Evolutionary conservation across 2,329 filamentous ascomycete genomes (phyloP), one percentile per base, ranked within the genome.

Genomic region (Sclerotiophoma versabilis): DNA sequence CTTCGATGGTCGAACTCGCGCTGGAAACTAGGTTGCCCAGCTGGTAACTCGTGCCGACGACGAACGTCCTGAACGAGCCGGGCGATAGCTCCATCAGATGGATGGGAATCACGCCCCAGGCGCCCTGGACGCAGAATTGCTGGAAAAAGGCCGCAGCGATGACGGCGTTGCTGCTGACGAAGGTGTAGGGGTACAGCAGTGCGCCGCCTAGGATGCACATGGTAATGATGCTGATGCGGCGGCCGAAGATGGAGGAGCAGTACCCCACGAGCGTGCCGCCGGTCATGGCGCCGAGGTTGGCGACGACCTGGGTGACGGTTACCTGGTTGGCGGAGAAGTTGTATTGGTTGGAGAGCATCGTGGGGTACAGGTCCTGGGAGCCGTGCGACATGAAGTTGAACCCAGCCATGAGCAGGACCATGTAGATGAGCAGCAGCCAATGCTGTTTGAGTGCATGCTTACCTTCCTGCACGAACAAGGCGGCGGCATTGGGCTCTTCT

Each of bases 371-470:
- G 72, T 88, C 85, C 65, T 89, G 86, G 19, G 85, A 89, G 48
- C 90, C 90, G 70, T 93, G 90, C 15, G 87, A 90, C 89, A 95
- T 92, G 71, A 95, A 96, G 77, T 96, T 96, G 80, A 96, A 95
- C 4, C 91, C 91, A 1, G 91, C 88, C 91, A 96, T 96, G 32
- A 96, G 80, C 17, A 96, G 79, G 6, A 96, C 90, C 52, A 96
- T 80, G 76, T 96, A 96, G 29, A 87, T 79, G 50, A 96, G 80
- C 2, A 96, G 75, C 12, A 91, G 60, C 92, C 92, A 96, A 75
- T 96, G 91, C 10, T 85, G 84, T 74, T 85, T 88, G 25, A 96
- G 69, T 0, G 91, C 92, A 0, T 93, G 84, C 65, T 90, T 90
- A 57, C 90, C 91, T 75, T 96, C 91, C 0, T 82, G 77, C 22